Evolutionary conservation across 176 grass and related monocot genomes (phyloP).

Genomic region (Chloris gayana): DNA sequence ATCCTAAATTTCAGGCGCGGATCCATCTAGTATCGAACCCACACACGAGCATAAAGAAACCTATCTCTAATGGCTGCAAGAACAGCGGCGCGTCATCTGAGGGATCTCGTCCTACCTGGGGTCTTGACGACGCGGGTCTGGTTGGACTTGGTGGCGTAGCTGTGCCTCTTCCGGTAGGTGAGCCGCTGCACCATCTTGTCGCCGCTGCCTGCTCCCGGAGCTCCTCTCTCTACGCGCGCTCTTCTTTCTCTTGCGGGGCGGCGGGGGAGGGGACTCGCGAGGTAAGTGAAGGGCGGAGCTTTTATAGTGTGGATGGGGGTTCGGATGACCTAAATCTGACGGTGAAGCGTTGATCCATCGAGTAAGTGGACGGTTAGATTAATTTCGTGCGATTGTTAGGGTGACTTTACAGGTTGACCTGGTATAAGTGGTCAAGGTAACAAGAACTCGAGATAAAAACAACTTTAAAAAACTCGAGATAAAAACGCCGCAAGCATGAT

Average conservation of each 20-base stretch:
- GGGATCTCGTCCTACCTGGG: slow-evolving; percentile 42
- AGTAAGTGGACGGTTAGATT: slow-evolving; percentile 20
- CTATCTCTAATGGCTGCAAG: neutral
- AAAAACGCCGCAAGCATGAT: too few relatives aligned
- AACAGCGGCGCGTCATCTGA: neutral
- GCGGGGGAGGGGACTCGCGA: slow-evolving; percentile 8
- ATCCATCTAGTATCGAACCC: neutral
- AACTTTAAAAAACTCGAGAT: too few relatives aligned
- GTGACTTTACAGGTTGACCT: neutral
- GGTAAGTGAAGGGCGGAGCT: neutral
- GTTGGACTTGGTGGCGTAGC: slow-evolving; percentile 82
- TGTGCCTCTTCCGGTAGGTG: slow-evolving; percentile 75
- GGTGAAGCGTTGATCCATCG: neutral
- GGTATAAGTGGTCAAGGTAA: neutral
- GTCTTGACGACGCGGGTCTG: slow-evolving; percentile 85
- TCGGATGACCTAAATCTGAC: slow-evolving; percentile 66
- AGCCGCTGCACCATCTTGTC: slow-evolving; percentile 79
- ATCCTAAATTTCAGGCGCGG: neutral
- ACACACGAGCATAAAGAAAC: neutral
- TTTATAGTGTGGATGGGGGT: slow-evolving; percentile 26
- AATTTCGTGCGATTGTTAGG: neutral
- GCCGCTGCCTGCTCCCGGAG: slow-evolving; percentile 31
- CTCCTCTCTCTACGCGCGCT: neutral
- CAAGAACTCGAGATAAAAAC: too few relatives aligned
- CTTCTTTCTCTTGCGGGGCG: slow-evolving; percentile 13